A percentile compares a stretch with the other conserved stretches of the same genome.
Evolutionary conservation across 2,329 filamentous ascomycete genomes (phyloP).

Genomic region (Hortaea werneckii): DNA sequence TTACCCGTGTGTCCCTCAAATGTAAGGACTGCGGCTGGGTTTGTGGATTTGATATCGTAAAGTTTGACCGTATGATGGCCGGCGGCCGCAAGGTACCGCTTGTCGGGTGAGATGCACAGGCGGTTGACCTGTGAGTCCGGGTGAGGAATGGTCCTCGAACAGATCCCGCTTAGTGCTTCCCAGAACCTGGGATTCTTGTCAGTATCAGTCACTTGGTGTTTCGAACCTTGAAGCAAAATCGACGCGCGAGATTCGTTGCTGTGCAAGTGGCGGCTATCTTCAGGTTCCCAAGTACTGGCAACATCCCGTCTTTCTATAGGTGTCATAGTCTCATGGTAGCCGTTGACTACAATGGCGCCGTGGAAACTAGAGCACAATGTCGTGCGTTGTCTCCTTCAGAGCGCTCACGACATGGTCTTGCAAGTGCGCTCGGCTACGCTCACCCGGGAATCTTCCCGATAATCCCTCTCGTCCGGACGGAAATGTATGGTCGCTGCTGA

Average conservation of each 20-base stretch:
- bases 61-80: conserved; percentile 85
- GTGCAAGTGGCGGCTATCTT: background rate
- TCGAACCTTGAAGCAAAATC: background rate
- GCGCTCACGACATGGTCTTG: no score
- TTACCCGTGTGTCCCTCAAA: conserved; percentile 96
- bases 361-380: no score
- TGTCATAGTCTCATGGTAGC: background rate
- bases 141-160: conserved; percentile 94
- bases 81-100: conserved; percentile 80
- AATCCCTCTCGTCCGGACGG: no score
- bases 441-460: no score
- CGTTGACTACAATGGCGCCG: no score
- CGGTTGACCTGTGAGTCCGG: conserved; percentile 97
- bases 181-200: conserved; percentile 64
- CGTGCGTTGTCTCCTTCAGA: no score
- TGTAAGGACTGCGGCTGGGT: conserved; percentile 81
- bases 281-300: background rate
- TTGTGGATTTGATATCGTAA: conserved; percentile 98
- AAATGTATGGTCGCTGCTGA: no score
- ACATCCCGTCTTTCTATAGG: background rate
- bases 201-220: background rate
- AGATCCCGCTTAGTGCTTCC: conserved; percentile 96
- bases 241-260: background rate
- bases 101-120: conserved; percentile 95
- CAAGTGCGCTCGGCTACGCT: no score